Percentiles rank a stretch among this genome's conserved stretches.
These are phyloP conservation scores for Basidiobolus meristosporus DNA, from an alignment of 371 early-diverging fungal genomes.

Conservation along the genomic window DNA sequence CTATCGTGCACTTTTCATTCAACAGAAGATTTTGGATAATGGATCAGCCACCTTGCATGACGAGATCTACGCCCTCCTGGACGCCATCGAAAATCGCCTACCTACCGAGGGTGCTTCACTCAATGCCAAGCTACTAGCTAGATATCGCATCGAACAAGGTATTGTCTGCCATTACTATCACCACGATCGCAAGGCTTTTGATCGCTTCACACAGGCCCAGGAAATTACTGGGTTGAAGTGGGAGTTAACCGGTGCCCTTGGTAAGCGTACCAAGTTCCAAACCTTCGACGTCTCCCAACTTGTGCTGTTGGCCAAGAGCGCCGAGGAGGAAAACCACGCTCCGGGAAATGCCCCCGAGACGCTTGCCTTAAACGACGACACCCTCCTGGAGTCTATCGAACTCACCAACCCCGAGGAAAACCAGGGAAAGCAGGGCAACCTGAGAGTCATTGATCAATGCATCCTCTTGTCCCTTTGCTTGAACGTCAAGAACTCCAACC, in stretches of 20 bases:
- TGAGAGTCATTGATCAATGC: slow-evolving; percentile 70
- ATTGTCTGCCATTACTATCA: slow-evolving; percentile 56
- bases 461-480: slow-evolving; percentile 74
- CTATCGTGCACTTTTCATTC: slow-evolving; percentile 44
- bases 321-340: slow-evolving; percentile 12
- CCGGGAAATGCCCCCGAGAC: slow-evolving; percentile 29
- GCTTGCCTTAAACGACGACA: slow-evolving; percentile 75
- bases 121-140: slow-evolving; percentile 21
- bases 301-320: slow-evolving; percentile 71
- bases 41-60: slow-evolving; percentile 44
- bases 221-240: slow-evolving; percentile 57
- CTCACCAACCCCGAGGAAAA: slow-evolving; percentile 24
- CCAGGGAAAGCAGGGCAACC: slow-evolving; percentile 21
- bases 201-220: slow-evolving; percentile 48
- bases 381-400: slow-evolving; percentile 60
- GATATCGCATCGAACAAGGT: slow-evolving; percentile 55
- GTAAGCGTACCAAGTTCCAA: slow-evolving; percentile 88
- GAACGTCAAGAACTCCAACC: slow-evolving; percentile 85
- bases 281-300: slow-evolving; percentile 68
- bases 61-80: slow-evolving; percentile 15
- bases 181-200: slow-evolving; percentile 45
- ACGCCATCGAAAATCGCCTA: slow-evolving; percentile 6
- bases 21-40: slow-evolving; percentile 75
- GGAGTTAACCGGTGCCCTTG: slow-evolving; percentile 72
- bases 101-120: slow-evolving; percentile 4